These are phyloP conservation scores for Daldinia caldariorum DNA, from an alignment of 495 filamentous ascomycete species.

Conservation along the genomic window DNA sequence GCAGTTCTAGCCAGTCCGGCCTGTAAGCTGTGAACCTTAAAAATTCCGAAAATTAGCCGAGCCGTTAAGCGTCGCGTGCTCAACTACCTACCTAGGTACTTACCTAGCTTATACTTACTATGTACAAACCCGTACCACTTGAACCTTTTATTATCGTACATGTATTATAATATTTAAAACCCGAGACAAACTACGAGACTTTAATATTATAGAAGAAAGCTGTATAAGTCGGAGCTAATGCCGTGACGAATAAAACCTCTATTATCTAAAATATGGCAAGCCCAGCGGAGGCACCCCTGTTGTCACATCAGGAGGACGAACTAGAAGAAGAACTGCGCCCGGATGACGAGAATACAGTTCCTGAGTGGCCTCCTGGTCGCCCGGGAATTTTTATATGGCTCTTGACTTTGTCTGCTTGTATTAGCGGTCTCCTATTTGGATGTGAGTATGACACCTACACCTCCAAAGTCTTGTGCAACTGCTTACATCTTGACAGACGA, in stretches of 20 bases:
- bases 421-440: constrained; percentile 88
- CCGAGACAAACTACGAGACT: not conserved
- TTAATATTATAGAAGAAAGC: not conserved
- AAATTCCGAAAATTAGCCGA: constrained; percentile 7
- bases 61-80: not conserved
- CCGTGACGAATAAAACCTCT: not conserved
- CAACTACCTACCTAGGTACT: not conserved
- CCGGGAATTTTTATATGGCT: constrained; percentile 70
- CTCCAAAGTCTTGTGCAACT: constrained; percentile 17
- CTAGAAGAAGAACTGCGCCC: constrained; percentile 32
- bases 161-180: not conserved
- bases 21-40: not conserved
- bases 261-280: constrained; percentile 23
- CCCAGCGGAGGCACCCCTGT: constrained; percentile 26
- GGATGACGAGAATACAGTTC: constrained; percentile 19
- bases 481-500: constrained; percentile 63
- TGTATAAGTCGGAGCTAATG: constrained; percentile 12
- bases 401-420: constrained; percentile 81
- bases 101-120: too few relatives aligned
- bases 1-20: not conserved
- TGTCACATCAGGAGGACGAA: constrained; percentile 43
- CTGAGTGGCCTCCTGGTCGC: constrained; percentile 32
- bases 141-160: not conserved
- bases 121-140: not conserved
- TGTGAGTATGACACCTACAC: constrained; percentile 65